phyloP scores from a whole-genome alignment of 2,329 filamentous ascomycete species.

The Pseudovirgaria hyperparasitica region DNA sequence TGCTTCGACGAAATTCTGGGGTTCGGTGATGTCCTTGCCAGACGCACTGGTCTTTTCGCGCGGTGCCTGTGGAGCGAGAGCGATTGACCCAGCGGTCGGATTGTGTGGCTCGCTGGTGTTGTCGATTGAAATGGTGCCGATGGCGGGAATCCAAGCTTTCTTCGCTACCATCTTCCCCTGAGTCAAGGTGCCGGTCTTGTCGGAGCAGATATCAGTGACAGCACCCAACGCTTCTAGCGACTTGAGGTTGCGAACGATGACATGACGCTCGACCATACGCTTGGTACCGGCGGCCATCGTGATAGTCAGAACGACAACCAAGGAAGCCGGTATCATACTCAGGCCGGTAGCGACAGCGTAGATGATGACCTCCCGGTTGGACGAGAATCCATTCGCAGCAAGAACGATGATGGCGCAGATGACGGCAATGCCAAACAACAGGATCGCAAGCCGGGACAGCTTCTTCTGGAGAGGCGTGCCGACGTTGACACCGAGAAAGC shows the following conservation, averaged over 20 bases:
- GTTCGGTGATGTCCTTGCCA: neutral
- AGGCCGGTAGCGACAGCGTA: conserved; percentile 50
- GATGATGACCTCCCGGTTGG: conserved; percentile 48
- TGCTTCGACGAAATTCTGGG: conserved; percentile 6
- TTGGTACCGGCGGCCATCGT: conserved; percentile 44
- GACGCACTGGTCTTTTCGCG: conserved; percentile 13
- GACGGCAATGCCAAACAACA: conserved; percentile 7
- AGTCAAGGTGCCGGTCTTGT: no score
- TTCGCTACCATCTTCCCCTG: conserved; percentile 49
- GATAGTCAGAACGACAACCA: conserved; percentile 25
- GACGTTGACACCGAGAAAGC: conserved; percentile 26
- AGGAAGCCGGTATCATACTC: conserved; percentile 47
- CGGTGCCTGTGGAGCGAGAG: conserved; percentile 11
- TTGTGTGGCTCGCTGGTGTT: conserved; percentile 44
- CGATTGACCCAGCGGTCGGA: conserved; percentile 40
- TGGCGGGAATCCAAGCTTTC: conserved; percentile 44
- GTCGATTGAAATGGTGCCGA: conserved; percentile 46
- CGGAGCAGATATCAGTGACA: conserved; percentile 47
- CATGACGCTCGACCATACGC: conserved; percentile 50
- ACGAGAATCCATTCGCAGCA: conserved; percentile 26
- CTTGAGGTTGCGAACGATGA: conserved; percentile 53
- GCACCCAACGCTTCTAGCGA: conserved; percentile 52
- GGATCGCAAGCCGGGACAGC: conserved; percentile 17
- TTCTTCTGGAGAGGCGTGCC: conserved; percentile 25
- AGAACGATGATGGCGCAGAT: conserved; percentile 8